Evolutionary conservation across 352 stramenopile genomes (phyloP), one percentile per base, ranked within the genome.

Genomic region (Phytophthora ramorum): DNA sequence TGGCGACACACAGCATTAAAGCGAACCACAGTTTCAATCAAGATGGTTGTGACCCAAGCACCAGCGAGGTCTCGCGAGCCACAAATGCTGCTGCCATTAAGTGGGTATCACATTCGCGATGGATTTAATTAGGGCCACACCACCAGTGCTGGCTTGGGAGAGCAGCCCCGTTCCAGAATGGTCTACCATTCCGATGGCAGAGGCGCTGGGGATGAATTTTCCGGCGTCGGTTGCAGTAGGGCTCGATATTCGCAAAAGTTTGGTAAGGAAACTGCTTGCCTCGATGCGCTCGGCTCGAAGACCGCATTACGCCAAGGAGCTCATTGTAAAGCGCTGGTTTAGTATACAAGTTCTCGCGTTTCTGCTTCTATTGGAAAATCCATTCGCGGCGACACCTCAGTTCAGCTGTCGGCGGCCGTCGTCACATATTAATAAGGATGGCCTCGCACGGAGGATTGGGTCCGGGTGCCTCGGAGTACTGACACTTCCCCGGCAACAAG

Each of bases 401-500:
- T 30, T 53, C 55, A 63, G 43, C 55, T 54, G 55, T 7, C 26
- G 7, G 32, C 43, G 16, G 32, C 20, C 37, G 30, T 53, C 54
- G 43, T 62, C 54, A n/a, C n/a, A n/a, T n/a, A n/a, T n/a, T 53
- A 41, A 53, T 46, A 45, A 41, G 54, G 37, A 17, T 47, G 34
- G 16, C 55, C 37, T 63, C 55, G 44, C 55, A 63, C 19, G 40
- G n/a, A 43, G 17, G 26, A 60, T 59, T 59, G 37, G 51, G 16
- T 49, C 38, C 13, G 30, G 46, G 43, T 35, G 54, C 41, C 13
- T 46, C 9, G 54, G 32, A 20, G 14, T 43, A n/a, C 37, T n/a
- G 5, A 10, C 37, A 19, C 37, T 43, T 43, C 37, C 14, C 37
- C 37, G 5, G 37, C 14, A 46, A n/a, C 16, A 46, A 46, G n/a